Conservation (phyloP, 306 rosid species). For the Urtica urens region DNA sequence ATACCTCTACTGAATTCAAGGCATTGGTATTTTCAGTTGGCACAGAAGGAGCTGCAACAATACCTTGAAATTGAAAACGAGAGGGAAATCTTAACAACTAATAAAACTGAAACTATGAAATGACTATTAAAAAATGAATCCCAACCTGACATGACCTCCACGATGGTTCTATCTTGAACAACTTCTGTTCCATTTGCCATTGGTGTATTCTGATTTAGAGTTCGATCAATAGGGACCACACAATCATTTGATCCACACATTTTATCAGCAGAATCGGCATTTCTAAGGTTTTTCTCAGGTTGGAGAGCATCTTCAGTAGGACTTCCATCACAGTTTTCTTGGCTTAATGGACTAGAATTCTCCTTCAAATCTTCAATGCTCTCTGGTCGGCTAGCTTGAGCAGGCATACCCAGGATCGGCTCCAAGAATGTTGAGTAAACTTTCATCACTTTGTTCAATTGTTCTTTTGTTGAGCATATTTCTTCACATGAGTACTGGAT, state of each 20-base stretch:
- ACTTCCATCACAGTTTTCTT: slow-evolving; percentile 44
- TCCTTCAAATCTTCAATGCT: slow-evolving; percentile 43
- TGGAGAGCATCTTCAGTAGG: slow-evolving; percentile 27
- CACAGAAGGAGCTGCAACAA: slow-evolving; percentile 28
- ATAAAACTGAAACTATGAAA: neutral
- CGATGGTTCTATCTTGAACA: slow-evolving; percentile 34
- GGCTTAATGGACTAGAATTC: slow-evolving; percentile 35
- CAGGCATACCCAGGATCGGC: slow-evolving; percentile 74
- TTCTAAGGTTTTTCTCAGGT: slow-evolving; percentile 43
- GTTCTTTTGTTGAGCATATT: slow-evolving; percentile 68
- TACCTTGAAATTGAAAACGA: slow-evolving; percentile 39
- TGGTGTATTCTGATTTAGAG: slow-evolving; percentile 27
- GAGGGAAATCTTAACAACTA: slow-evolving; percentile 10
- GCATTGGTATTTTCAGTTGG: slow-evolving; percentile 29
- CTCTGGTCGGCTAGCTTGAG: slow-evolving; percentile 41
- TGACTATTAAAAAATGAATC: neutral
- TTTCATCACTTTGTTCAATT: slow-evolving; percentile 65
- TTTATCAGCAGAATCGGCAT: slow-evolving; percentile 35
- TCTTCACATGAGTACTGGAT: slow-evolving; percentile 76
- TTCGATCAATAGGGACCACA: slow-evolving; percentile 33
- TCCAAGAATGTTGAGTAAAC: slow-evolving; percentile 80
- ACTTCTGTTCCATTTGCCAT: slow-evolving; percentile 37
- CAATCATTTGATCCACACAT: slow-evolving; percentile 35
- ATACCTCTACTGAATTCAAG: slow-evolving; percentile 48
- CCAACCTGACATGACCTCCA: slow-evolving; percentile 65